A percentile compares a stretch with the other conserved stretches of the same genome.
Conservation (phyloP, 805 yeast species). For the Wickerhamiella kurtzmanii region DNA sequence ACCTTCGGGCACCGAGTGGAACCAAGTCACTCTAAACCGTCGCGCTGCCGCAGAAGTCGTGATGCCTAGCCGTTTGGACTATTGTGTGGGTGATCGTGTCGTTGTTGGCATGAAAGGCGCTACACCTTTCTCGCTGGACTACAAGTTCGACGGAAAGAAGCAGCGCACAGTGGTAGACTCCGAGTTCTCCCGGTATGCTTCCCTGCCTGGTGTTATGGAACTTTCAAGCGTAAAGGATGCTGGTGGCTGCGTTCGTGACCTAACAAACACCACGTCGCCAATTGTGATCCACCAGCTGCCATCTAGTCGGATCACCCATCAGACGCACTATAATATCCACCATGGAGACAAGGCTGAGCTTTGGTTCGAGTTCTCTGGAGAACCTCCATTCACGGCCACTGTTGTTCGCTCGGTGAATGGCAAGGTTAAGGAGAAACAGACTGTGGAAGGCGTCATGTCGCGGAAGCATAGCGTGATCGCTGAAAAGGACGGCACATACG, state of each 20-base stretch:
- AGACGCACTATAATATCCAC: conserved; percentile 77
- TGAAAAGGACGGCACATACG: conserved; percentile 83
- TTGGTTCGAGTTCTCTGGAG: conserved; percentile 66
- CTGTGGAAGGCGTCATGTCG: conserved; percentile 49
- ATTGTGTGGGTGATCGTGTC: conserved; percentile 85
- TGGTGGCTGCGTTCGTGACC: conserved; percentile 42
- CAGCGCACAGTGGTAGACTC: conserved; percentile 43
- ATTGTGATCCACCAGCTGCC: conserved; percentile 44
- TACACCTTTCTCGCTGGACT: conserved; percentile 65
- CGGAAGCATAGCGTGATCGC: conserved; percentile 60
- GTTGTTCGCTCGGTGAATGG: conserved; percentile 52
- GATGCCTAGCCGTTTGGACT: background rate
- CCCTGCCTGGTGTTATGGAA: conserved; percentile 63
- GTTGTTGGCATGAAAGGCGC: conserved; percentile 62
- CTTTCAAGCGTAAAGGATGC: conserved; percentile 62
- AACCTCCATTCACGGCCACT: conserved; percentile 80
- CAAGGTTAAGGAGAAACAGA: conserved; percentile 42
- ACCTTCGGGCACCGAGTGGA: background rate
- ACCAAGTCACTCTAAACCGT: background rate
- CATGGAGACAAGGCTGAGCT: conserved; percentile 92
- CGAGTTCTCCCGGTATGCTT: conserved; percentile 56
- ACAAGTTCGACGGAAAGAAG: conserved; percentile 51
- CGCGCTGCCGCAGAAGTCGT: background rate
- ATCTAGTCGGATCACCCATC: conserved; percentile 65
- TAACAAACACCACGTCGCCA: conserved; percentile 18